Evolutionary conservation across 1,284 basidiomycete genomes (phyloP).

Genomic region (Cystobasidium slooffiae): DNA sequence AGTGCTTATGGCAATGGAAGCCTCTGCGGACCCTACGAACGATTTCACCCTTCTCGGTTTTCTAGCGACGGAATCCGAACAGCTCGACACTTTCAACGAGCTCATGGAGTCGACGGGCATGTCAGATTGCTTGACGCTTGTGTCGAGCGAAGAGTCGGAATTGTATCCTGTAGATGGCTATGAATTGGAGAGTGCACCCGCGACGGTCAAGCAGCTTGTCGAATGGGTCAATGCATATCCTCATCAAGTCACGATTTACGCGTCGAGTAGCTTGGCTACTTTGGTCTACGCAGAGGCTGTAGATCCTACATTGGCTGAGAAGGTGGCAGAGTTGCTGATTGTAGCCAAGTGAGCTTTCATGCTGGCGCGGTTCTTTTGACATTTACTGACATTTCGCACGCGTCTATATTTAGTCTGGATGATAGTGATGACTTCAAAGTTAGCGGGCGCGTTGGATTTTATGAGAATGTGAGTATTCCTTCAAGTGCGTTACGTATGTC

Average conservation of each 20-base stretch:
- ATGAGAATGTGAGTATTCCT: neutral
- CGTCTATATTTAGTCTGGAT: neutral
- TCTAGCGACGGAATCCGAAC: slow-evolving; percentile 16
- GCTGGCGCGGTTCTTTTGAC: neutral
- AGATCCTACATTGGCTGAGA: slow-evolving; percentile 17
- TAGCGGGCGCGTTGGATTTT: neutral
- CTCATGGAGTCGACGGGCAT: slow-evolving; percentile 7
- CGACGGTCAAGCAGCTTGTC: slow-evolving; percentile 25
- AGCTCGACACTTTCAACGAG: slow-evolving; percentile 2
- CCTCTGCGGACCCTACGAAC: slow-evolving; percentile 3
- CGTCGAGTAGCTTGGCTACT: slow-evolving; percentile 13
- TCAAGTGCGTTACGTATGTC: neutral
- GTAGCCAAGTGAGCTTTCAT: slow-evolving; percentile 9
- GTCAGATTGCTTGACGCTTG: slow-evolving; percentile 7
- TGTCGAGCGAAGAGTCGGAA: slow-evolving; percentile 19
- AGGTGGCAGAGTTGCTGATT: slow-evolving; percentile 27
- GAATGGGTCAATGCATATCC: slow-evolving; percentile 22
- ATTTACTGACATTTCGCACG: neutral
- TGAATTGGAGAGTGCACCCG: slow-evolving; percentile 1
- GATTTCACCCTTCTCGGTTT: slow-evolving; percentile 21
- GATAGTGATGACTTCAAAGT: neutral
- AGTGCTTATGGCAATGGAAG: slow-evolving; percentile 35
- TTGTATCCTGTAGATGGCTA: slow-evolving; percentile 26
- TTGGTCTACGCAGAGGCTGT: slow-evolving; percentile 17
- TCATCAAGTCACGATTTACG: slow-evolving; percentile 29